A percentile compares a stretch with the other conserved stretches of the same genome.
Conservation (phyloP, 305 asterid species). For the Fraxinus greggii region DNA sequence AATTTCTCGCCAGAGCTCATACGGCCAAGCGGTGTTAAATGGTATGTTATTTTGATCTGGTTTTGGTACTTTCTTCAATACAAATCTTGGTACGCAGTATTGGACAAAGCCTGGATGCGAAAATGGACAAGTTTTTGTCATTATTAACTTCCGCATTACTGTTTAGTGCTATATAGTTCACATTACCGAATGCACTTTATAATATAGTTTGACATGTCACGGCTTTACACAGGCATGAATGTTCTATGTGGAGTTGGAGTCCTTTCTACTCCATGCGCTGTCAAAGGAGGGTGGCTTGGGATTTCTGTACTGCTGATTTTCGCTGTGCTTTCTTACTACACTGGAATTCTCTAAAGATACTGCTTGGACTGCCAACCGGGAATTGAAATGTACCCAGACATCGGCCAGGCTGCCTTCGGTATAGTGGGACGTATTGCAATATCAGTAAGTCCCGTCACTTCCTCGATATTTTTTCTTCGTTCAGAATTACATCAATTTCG, state of each 20-base stretch:
- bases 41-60: slow-evolving; percentile 37
- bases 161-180: neutral
- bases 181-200: neutral
- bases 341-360: slow-evolving; percentile 71
- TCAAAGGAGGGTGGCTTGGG: slow-evolving; percentile 93
- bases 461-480: neutral
- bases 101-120: neutral
- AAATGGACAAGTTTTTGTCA: neutral
- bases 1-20: slow-evolving; percentile 56
- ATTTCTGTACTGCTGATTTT: slow-evolving; percentile 64
- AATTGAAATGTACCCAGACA: slow-evolving; percentile 88
- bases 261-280: slow-evolving; percentile 92
- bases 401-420: slow-evolving; percentile 97
- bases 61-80: neutral
- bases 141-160: neutral
- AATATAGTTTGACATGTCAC: neutral
- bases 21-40: slow-evolving; percentile 71
- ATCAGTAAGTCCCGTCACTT: slow-evolving; percentile 54
- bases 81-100: neutral
- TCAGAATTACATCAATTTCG: neutral
- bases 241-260: slow-evolving; percentile 94
- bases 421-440: slow-evolving; percentile 63
- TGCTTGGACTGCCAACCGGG: slow-evolving; percentile 95
- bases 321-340: slow-evolving; percentile 76
- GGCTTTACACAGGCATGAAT: slow-evolving; percentile 55